These are phyloP conservation scores for Cyclotella sp. DNA, from an alignment of 108 stramenopile genomes.

Conservation along the genomic window DNA sequence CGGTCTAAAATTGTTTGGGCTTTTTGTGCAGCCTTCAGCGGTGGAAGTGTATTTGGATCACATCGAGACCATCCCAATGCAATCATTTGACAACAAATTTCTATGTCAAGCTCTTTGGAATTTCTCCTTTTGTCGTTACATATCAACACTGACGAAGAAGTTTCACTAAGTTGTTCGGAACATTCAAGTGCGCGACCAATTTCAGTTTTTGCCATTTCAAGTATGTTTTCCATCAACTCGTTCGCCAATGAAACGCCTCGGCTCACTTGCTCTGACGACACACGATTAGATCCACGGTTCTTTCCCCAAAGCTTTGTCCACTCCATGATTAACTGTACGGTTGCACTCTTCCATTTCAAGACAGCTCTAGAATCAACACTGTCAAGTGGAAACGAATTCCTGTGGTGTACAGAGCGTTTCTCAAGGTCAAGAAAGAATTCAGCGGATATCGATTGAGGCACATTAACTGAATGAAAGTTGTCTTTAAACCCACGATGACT, in stretches of 20 bases:
- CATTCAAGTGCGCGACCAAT: constrained; percentile 2
- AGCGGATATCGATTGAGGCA: neutral
- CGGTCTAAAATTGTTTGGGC: constrained; percentile 33
- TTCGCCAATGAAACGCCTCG: constrained; percentile 30
- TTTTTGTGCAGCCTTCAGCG: constrained; percentile 27
- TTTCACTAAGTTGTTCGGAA: neutral
- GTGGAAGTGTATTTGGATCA: constrained; percentile 20
- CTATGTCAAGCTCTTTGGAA: constrained; percentile 20
- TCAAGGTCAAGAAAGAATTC: constrained; percentile 2
- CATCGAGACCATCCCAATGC: constrained; percentile 49
- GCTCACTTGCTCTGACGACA: constrained; percentile 26
- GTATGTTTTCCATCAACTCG: constrained; percentile 26
- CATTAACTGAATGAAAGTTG: neutral
- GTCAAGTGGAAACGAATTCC: neutral
- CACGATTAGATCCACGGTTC: constrained; percentile 9
- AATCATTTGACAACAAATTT: constrained; percentile 36
- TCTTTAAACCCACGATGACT: too few species aligned
- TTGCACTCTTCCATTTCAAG: constrained; percentile 31
- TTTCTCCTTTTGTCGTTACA: neutral
- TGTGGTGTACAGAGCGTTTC: neutral
- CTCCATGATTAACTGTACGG: constrained; percentile 33
- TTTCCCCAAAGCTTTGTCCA: constrained; percentile 48
- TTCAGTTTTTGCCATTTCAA: constrained; percentile 20
- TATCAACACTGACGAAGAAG: neutral
- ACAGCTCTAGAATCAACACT: neutral